Conservation (phyloP, 2,329 filamentous ascomycete species). For the Ophiostoma populinum region DNA sequence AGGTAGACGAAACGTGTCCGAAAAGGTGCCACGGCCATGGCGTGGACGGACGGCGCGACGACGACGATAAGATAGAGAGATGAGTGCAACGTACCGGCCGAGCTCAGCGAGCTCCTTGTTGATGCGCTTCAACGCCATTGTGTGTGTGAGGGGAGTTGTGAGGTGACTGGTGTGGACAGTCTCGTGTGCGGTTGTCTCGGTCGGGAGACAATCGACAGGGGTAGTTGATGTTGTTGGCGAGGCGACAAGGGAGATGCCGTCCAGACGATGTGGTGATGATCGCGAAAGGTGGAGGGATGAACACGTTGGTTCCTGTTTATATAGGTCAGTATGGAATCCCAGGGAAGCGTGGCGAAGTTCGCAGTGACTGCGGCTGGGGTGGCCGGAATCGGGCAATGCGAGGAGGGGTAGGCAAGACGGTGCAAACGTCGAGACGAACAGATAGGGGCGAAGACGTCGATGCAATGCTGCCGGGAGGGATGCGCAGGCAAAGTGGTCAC, state of each 20-base stretch:
- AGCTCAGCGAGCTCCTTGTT: slow-evolving; percentile 88
- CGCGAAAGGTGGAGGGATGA: neutral
- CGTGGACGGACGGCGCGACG: too few species aligned
- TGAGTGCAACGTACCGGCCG: slow-evolving; percentile 55
- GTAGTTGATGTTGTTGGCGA: too few species aligned
- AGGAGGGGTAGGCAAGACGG: too few species aligned
- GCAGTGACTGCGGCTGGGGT: slow-evolving; percentile 1
- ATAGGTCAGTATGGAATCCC: slow-evolving; percentile 8
- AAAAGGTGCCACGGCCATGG: too few species aligned
- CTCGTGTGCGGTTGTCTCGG: slow-evolving; percentile 2
- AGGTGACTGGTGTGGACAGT: neutral
- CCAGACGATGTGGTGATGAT: neutral
- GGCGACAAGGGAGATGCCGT: neutral
- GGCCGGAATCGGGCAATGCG: neutral
- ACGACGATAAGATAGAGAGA: slow-evolving; percentile 2
- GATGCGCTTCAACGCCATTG: slow-evolving; percentile 84
- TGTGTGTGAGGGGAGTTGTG: slow-evolving; percentile 11
- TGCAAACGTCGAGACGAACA: too few species aligned
- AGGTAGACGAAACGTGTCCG: too few species aligned
- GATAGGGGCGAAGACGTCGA: too few species aligned
- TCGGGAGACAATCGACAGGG: slow-evolving; percentile 1
- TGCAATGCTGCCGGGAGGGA: too few species aligned
- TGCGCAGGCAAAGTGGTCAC: too few species aligned
- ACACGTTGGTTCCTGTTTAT: slow-evolving; percentile 1
- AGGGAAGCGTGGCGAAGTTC: slow-evolving; percentile 7